Evolutionary conservation across 345 rosid species (phyloP), one percentile per base, ranked within the genome.

Genomic region (Pseudoturritis turrita): DNA sequence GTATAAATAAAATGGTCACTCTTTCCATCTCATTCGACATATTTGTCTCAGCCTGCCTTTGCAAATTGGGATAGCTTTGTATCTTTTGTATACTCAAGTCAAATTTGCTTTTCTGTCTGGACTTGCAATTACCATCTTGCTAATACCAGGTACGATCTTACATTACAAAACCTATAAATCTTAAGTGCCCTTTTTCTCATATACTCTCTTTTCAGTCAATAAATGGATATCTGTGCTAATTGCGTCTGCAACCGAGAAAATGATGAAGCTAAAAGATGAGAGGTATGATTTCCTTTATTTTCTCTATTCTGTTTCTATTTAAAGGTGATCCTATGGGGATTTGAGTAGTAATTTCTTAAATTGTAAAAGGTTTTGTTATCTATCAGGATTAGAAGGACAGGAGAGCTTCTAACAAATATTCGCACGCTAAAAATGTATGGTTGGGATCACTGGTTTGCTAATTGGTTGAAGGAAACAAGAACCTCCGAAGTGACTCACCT

Each of bases 211-310:
- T 74, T 80, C 83, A 89, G 98, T 93, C 60, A 93, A 89, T 78
- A 93, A 89, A 82, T 90, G 97, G 97, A 93, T 93, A 70, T 81
- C 92, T 39, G 83, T 82, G 68, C 58, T 90, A 83, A 90, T 93
- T 82, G 96, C 96, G 28, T 77, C 81, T 80, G 98, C 92, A 56
- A 93, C 98, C 1, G 86, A 86, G 82, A 86, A 89, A 79, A 90
- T 93, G 98, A 93, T 93, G 97, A 90, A 87, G 84, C 88, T 86
- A 73, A 93, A 93, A 81, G 98, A 93, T 84, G 97, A 93, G 81
- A 93, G 98, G 98, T 92, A 73, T 25, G 44, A 23, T 74, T 5
- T 57, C 15, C 22, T 55, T 8, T 45, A 7, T 43, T 61, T 26
- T 7, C 13, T 75, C 5, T 28, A 25, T 13, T 28, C 39, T 33